These are phyloP conservation scores for Diophrys sp. DNA, from an alignment of 73 alveolate species.

Conservation along the genomic window DNA sequence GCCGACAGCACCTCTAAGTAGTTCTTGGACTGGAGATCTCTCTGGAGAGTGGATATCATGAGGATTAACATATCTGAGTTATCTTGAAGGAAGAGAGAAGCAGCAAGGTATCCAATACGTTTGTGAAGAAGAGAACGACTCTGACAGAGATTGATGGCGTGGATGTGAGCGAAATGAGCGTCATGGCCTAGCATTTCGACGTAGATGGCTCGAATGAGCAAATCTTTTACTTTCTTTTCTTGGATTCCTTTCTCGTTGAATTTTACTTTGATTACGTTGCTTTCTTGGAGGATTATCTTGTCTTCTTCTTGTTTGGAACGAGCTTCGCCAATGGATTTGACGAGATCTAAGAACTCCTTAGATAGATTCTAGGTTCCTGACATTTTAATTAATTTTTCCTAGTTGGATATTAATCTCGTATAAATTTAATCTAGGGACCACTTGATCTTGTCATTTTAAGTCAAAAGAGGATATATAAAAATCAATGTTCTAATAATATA, in stretches of 20 bases:
- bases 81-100: slow-evolving; percentile 85
- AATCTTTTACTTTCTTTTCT: slow-evolving; percentile 94
- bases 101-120: slow-evolving; percentile 95
- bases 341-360: slow-evolving; percentile 97
- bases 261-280: slow-evolving; percentile 81
- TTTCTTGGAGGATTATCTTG: slow-evolving; percentile 94
- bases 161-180: slow-evolving; percentile 98
- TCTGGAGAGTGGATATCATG: slow-evolving; percentile 93
- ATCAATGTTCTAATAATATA: too few species aligned
- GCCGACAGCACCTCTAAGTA: slow-evolving; percentile 94
- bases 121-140: slow-evolving; percentile 92
- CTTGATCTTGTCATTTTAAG: too few species aligned
- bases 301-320: slow-evolving; percentile 99
- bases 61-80: slow-evolving; percentile 85
- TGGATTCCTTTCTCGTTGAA: slow-evolving; percentile 89
- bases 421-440: too few species aligned
- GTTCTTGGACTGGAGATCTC: slow-evolving; percentile 88
- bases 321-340: slow-evolving; percentile 99
- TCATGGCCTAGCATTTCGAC: slow-evolving; percentile 99
- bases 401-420: background rate
- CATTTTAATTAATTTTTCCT: slow-evolving; percentile 58
- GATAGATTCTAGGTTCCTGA: slow-evolving; percentile 86
- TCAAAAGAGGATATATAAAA: too few species aligned
- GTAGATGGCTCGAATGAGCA: slow-evolving; percentile 94
- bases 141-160: slow-evolving; percentile 98